phyloP scores from a whole-genome alignment of 345 rosid genomes.

The Mangifera indica region DNA sequence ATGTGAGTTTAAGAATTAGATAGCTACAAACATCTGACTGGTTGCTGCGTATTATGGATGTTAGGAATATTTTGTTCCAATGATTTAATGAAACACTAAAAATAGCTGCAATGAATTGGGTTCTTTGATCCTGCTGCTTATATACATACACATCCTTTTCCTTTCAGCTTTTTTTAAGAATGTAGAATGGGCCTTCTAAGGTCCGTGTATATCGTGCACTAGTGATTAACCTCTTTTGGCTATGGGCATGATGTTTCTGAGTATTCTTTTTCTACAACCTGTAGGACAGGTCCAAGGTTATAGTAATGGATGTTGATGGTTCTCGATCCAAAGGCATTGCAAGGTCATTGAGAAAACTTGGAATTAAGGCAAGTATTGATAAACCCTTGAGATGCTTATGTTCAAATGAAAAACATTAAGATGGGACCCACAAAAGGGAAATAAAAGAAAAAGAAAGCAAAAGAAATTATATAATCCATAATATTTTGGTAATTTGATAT shows the following conservation, averaged over 20 bases:
- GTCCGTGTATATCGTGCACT: neutral
- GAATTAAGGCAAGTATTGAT: conserved; percentile 58
- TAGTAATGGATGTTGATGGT: conserved; percentile 95
- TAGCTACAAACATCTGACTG: neutral
- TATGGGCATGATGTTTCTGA: conserved; percentile 30
- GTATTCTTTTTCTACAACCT: conserved; percentile 41
- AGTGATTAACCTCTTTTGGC: too few species aligned
- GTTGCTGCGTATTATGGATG: neutral
- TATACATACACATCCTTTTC: neutral
- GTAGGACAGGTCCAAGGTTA: conserved; percentile 97
- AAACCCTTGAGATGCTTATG: conserved; percentile 13
- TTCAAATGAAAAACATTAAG: neutral
- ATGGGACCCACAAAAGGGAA: neutral
- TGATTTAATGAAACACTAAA: neutral
- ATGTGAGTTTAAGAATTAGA: conserved; percentile 1
- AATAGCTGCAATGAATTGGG: neutral
- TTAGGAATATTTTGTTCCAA: neutral
- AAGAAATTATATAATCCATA: neutral
- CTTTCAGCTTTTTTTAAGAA: neutral
- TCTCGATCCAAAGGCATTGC: conserved; percentile 80
- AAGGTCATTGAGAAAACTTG: conserved; percentile 85
- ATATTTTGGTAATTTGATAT: neutral
- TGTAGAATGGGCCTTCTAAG: neutral
- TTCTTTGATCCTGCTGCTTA: neutral
- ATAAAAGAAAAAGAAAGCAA: neutral